phyloP scores from a whole-genome alignment of 495 filamentous ascomycete species.

The Beverwykella pulmonaria region DNA sequence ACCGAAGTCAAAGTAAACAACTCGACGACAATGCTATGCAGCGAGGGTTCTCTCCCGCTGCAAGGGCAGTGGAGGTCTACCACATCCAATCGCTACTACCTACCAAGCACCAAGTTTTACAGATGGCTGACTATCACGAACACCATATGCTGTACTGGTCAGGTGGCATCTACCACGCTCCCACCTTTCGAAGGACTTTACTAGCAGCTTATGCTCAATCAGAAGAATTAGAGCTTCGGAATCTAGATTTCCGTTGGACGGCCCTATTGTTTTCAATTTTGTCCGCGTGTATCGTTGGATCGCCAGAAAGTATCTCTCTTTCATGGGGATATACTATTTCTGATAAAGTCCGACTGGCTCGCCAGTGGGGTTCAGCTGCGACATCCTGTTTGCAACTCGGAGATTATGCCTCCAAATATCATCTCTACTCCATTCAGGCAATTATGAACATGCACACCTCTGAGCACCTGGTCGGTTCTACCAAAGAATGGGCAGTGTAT shows the following conservation, averaged over 20 bases:
- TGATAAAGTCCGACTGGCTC: slow-evolving; percentile 44
- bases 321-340: slow-evolving; percentile 47
- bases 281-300: slow-evolving; percentile 47
- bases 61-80: slow-evolving; percentile 18
- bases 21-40: neutral
- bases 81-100: slow-evolving; percentile 47
- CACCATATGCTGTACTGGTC: slow-evolving; percentile 48
- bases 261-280: slow-evolving; percentile 50
- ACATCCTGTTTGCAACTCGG: slow-evolving; percentile 46
- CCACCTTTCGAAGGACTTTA: slow-evolving; percentile 42
- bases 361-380: slow-evolving; percentile 47
- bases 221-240: slow-evolving; percentile 32
- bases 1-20: neutral
- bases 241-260: slow-evolving; percentile 48
- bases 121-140: slow-evolving; percentile 48
- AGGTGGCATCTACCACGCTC: slow-evolving; percentile 45
- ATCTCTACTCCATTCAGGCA: slow-evolving; percentile 52
- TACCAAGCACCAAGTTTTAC: slow-evolving; percentile 38
- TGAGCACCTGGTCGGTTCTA: slow-evolving; percentile 53
- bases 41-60: slow-evolving; percentile 15
- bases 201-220: slow-evolving; percentile 43
- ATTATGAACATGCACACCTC: slow-evolving; percentile 52
- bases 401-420: slow-evolving; percentile 45
- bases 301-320: slow-evolving; percentile 38
- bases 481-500: slow-evolving; percentile 24